phyloP scores from a whole-genome alignment of 768 basidiomycete species.

The Auricularia sp. region DNA sequence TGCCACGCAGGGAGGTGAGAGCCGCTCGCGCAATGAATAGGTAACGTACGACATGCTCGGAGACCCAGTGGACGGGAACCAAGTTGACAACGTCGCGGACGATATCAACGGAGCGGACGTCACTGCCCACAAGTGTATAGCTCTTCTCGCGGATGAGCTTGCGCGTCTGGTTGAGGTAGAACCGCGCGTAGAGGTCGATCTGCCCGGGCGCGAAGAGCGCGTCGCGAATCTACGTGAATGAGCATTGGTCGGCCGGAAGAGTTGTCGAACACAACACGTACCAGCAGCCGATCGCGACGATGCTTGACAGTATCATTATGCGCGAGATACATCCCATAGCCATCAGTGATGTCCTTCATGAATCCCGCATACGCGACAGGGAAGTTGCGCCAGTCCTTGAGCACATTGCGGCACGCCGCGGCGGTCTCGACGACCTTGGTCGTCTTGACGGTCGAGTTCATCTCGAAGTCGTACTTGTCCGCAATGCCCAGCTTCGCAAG shows the following conservation, averaged over 20 bases:
- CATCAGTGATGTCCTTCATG: constrained; percentile 43
- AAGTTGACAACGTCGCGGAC: constrained; percentile 56
- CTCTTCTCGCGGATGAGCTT: constrained; percentile 46
- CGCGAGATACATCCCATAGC: constrained; percentile 38
- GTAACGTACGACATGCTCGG: constrained; percentile 50
- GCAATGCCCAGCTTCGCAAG: constrained; percentile 44
- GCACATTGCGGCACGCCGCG: not conserved
- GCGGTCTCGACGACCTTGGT: constrained; percentile 15
- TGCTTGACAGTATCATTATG: not conserved
- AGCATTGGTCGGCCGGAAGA: too few relatives aligned
- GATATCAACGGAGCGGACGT: constrained; percentile 48
- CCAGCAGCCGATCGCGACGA: not conserved
- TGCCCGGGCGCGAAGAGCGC: constrained; percentile 40
- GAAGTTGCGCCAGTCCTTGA: not conserved
- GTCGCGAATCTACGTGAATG: constrained; percentile 32
- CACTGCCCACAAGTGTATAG: constrained; percentile 45
- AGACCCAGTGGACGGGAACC: constrained; percentile 61
- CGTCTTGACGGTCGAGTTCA: constrained; percentile 29
- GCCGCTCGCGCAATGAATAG: not conserved
- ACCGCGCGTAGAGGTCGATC: constrained; percentile 41
- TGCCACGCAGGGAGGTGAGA: constrained; percentile 15
- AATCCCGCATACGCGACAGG: constrained; percentile 18
- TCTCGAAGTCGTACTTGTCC: constrained; percentile 43
- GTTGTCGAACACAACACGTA: too few relatives aligned
- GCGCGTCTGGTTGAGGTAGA: constrained; percentile 56